These are phyloP conservation scores for Spathaspora hagerdaliae DNA, from an alignment of 805 yeast genomes.

Conservation along the genomic window DNA sequence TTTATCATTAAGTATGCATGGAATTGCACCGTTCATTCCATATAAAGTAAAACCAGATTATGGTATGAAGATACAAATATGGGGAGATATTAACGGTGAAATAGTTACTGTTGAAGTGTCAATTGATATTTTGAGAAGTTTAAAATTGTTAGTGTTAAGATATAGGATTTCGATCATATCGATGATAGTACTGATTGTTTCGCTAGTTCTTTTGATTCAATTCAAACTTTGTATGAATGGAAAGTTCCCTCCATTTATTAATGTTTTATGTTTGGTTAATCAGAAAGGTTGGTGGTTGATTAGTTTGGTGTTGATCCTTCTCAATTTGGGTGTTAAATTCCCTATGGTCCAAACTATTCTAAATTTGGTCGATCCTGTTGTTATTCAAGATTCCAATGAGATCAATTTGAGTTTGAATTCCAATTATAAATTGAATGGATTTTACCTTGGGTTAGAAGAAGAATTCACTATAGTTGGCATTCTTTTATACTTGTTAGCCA, in stretches of 20 bases:
- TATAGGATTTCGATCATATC: constrained; percentile 74
- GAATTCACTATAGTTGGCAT: constrained; percentile 53
- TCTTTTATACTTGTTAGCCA: constrained; percentile 44
- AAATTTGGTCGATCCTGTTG: constrained; percentile 50
- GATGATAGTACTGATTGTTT: constrained; percentile 59
- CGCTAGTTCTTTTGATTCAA: constrained; percentile 54
- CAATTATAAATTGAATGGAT: constrained; percentile 46
- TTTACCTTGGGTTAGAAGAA: constrained; percentile 66
- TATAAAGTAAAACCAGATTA: constrained; percentile 27
- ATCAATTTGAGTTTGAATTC: constrained; percentile 33
- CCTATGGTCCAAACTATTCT: constrained; percentile 34
- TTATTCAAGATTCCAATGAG: constrained; percentile 42
- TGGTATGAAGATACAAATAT: constrained; percentile 42
- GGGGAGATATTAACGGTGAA: constrained; percentile 39
- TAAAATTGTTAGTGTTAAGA: constrained; percentile 67
- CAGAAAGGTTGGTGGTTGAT: constrained; percentile 19
- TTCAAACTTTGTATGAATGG: constrained; percentile 36
- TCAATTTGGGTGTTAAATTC: constrained; percentile 37
- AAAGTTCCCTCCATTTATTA: constrained; percentile 25
- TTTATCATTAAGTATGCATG: constrained; percentile 44
- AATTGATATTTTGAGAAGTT: constrained; percentile 55
- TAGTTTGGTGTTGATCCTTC: constrained; percentile 20
- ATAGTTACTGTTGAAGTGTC: constrained; percentile 29
- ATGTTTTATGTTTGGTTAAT: constrained; percentile 32
- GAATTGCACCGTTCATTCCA: constrained; percentile 69